A percentile compares a stretch with the other conserved stretches of the same genome.
Evolutionary conservation across 1,284 basidiomycete genomes (phyloP).

Genomic region (Ceratorhiza oryzae-sativae): DNA sequence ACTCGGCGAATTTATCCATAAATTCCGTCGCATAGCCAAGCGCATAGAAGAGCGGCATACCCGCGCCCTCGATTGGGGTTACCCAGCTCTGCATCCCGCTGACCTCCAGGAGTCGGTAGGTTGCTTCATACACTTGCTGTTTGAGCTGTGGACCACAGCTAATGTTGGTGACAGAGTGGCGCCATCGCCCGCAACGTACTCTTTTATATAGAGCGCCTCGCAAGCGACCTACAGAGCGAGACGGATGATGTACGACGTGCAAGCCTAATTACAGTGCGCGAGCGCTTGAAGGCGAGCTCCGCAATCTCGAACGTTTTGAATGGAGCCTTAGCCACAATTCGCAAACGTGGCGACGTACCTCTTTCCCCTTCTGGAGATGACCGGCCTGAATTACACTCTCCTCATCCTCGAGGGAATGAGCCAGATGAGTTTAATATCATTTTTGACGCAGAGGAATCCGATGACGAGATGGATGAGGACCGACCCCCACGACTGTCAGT

Average conservation of each 20-base stretch:
- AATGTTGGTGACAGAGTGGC: slow-evolving; percentile 3
- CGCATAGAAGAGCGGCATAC: slow-evolving; percentile 18
- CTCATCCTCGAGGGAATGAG: not conserved
- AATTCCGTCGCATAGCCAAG: slow-evolving; percentile 6
- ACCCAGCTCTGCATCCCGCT: slow-evolving; percentile 8
- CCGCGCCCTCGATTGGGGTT: slow-evolving; percentile 5
- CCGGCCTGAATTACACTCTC: not conserved
- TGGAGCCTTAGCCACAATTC: slow-evolving; percentile 16
- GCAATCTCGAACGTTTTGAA: not conserved
- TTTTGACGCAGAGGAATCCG: slow-evolving; percentile 6
- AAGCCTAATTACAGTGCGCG: not conserved
- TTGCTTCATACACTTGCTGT: too few relatives aligned
- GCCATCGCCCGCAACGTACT: not conserved
- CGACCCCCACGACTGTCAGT: not conserved
- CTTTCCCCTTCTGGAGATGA: not conserved
- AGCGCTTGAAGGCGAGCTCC: slow-evolving; percentile 4
- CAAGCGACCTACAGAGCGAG: not conserved
- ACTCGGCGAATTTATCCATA: not conserved
- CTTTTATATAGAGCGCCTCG: not conserved
- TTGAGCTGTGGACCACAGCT: not conserved
- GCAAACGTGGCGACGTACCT: not conserved
- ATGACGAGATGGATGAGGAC: slow-evolving; percentile 6
- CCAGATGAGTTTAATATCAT: not conserved
- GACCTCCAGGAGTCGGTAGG: slow-evolving; percentile 24
- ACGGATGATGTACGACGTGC: not conserved